Percentiles rank a stretch among this genome's conserved stretches.
Conservation (phyloP, 1,284 basidiomycete species). For the Trichosporon sp. region DNA sequence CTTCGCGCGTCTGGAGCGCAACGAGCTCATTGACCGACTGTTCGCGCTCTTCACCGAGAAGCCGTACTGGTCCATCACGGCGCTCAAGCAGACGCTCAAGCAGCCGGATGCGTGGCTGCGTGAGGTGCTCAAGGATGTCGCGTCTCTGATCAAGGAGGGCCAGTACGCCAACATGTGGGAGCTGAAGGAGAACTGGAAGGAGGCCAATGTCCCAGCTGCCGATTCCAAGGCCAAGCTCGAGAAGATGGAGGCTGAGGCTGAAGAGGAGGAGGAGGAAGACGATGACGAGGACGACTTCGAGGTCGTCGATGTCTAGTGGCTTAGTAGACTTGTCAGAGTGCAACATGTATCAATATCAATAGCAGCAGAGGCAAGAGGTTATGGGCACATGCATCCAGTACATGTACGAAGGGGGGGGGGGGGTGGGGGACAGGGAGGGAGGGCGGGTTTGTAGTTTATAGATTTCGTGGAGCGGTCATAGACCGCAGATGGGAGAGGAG, state of each 20-base stretch:
- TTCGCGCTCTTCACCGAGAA: slow-evolving; percentile 77
- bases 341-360: background rate
- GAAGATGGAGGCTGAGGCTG: slow-evolving; percentile 22
- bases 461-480: background rate
- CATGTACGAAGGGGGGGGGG: background rate
- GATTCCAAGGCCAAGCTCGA: slow-evolving; percentile 21
- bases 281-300: slow-evolving; percentile 35
- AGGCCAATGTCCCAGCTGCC: background rate
- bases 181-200: slow-evolving; percentile 44
- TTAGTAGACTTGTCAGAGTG: slow-evolving; percentile 4
- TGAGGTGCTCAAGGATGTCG: slow-evolving; percentile 80
- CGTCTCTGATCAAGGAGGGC: slow-evolving; percentile 76
- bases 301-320: slow-evolving; percentile 17
- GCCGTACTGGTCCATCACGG: slow-evolving; percentile 80
- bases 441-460: background rate
- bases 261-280: slow-evolving; percentile 24
- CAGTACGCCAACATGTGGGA: slow-evolving; percentile 60
- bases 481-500: background rate
- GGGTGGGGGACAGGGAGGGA: too few species aligned
- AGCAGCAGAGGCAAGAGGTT: background rate
- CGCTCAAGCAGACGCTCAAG: slow-evolving; percentile 76
- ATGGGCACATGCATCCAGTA: slow-evolving; percentile 8
- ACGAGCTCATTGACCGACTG: slow-evolving; percentile 80
- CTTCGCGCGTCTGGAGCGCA: slow-evolving; percentile 83
- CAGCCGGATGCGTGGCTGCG: slow-evolving; percentile 91